Conservation (phyloP, 352 stramenopile species). For the Globisporangium cylindrosporum region DNA sequence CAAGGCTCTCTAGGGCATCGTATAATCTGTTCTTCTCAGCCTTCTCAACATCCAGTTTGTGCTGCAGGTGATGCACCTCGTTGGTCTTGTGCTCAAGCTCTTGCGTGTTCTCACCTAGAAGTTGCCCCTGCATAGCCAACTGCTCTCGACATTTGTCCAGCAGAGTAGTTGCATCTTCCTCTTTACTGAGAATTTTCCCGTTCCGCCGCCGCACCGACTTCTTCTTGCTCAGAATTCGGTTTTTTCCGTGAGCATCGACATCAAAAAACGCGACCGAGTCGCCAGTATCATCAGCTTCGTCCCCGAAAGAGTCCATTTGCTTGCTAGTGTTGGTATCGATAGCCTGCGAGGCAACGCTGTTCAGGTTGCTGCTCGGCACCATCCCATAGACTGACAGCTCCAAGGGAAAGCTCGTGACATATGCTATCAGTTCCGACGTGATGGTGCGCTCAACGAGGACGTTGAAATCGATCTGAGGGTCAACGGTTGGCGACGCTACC, state of each 20-base stretch:
- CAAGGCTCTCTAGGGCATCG: conserved; percentile 46
- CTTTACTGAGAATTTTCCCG: conserved; percentile 23
- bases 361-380: conserved; percentile 73
- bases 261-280: conserved; percentile 57
- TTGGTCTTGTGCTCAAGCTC: conserved; percentile 54
- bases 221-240: conserved; percentile 43
- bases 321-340: conserved; percentile 29
- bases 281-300: conserved; percentile 22
- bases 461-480: conserved; percentile 59
- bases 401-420: conserved; percentile 43
- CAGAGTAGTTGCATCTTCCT: conserved; percentile 28
- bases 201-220: conserved; percentile 44
- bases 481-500: conserved; percentile 42
- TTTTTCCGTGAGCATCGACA: conserved; percentile 33
- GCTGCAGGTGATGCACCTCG: conserved; percentile 42
- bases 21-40: conserved; percentile 31
- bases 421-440: conserved; percentile 43
- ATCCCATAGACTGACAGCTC: conserved; percentile 65
- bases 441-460: conserved; percentile 53
- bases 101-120: conserved; percentile 57
- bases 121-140: conserved; percentile 46
- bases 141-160: conserved; percentile 49
- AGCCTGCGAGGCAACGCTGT: conserved; percentile 58
- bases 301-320: conserved; percentile 9
- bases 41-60: conserved; percentile 29